These are phyloP conservation scores for Neurospora sp. DNA, from an alignment of 495 filamentous ascomycete genomes.

Conservation along the genomic window DNA sequence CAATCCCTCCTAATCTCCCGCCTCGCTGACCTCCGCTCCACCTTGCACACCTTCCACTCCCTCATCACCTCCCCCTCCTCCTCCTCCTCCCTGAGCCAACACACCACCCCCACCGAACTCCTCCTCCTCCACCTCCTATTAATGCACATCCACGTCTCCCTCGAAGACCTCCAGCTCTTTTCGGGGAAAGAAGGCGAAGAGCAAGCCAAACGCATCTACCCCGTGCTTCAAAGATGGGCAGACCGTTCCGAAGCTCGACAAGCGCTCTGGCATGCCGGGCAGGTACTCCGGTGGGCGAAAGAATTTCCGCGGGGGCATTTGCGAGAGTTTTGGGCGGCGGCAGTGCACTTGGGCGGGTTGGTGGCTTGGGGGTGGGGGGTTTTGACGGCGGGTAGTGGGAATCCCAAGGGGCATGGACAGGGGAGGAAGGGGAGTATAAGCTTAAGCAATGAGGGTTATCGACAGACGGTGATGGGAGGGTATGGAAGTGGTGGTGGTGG, in stretches of 20 bases:
- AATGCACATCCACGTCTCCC: constrained; percentile 50
- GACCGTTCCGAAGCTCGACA: constrained; percentile 38
- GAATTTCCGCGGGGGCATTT: constrained; percentile 36
- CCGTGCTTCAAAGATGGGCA: constrained; percentile 45
- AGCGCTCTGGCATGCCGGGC: constrained; percentile 55
- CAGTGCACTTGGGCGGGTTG: constrained; percentile 49
- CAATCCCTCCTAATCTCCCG: constrained; percentile 35
- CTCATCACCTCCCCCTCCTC: constrained; percentile 31
- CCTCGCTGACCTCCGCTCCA: constrained; percentile 38
- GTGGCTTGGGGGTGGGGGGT: constrained; percentile 53
- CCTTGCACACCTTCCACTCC: constrained; percentile 20
- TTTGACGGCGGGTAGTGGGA: constrained; percentile 18
- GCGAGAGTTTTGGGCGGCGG: constrained; percentile 50
- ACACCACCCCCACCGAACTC: constrained; percentile 52
- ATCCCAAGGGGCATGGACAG: neutral
- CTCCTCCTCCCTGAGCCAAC: constrained; percentile 36
- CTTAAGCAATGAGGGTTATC: neutral
- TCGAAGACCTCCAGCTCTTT: constrained; percentile 57
- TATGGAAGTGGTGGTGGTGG: neutral
- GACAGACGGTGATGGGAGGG: neutral
- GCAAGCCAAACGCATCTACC: constrained; percentile 44
- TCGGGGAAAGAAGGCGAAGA: constrained; percentile 54
- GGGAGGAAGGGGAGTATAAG: neutral
- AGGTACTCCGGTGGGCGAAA: constrained; percentile 46
- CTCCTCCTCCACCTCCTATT: constrained; percentile 47